Evolutionary conservation across 129 eudicot genomes (phyloP).

Genomic region (Pittosporum tobira): DNA sequence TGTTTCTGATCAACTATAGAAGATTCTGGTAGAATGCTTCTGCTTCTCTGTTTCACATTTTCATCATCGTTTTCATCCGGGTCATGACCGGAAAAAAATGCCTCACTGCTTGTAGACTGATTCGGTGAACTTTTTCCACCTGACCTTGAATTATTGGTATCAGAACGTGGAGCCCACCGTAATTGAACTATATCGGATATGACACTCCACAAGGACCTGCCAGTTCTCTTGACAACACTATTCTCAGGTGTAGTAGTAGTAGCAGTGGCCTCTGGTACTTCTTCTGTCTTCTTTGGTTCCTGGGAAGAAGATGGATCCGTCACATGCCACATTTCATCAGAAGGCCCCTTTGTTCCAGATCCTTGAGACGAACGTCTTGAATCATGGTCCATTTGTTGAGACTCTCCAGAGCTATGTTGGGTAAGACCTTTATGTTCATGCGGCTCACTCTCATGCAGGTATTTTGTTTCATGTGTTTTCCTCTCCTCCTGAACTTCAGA

Average conservation of each 20-base stretch:
- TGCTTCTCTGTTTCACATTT: conserved; percentile 19
- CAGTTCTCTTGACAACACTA: conserved; percentile 34
- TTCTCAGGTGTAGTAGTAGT: conserved; percentile 22
- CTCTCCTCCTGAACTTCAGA: conserved; percentile 33
- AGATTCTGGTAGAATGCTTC: conserved; percentile 19
- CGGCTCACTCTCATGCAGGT: conserved; percentile 24
- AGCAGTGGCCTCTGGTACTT: conserved; percentile 24
- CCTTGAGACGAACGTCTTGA: conserved; percentile 27
- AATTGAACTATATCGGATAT: conserved; percentile 51
- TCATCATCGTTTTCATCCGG: conserved; percentile 42
- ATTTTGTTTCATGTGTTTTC: conserved; percentile 18
- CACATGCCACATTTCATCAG: conserved; percentile 73
- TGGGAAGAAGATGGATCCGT: conserved; percentile 32
- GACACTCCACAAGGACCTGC: conserved; percentile 75
- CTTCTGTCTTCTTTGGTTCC: conserved; percentile 34
- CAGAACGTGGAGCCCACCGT: conserved; percentile 55
- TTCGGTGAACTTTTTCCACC: conserved; percentile 51
- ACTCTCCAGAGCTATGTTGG: conserved; percentile 27
- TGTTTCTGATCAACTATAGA: conserved; percentile 11
- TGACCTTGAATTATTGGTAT: conserved; percentile 38
- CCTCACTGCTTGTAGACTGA: conserved; percentile 65
- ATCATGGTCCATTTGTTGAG: conserved; percentile 18
- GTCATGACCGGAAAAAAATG: conserved; percentile 88
- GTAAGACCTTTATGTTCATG: conserved; percentile 13
- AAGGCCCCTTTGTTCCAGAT: conserved; percentile 49